phyloP scores from a whole-genome alignment of 2,329 filamentous ascomycete genomes.

The Nannizziopsis arthrosporioides region DNA sequence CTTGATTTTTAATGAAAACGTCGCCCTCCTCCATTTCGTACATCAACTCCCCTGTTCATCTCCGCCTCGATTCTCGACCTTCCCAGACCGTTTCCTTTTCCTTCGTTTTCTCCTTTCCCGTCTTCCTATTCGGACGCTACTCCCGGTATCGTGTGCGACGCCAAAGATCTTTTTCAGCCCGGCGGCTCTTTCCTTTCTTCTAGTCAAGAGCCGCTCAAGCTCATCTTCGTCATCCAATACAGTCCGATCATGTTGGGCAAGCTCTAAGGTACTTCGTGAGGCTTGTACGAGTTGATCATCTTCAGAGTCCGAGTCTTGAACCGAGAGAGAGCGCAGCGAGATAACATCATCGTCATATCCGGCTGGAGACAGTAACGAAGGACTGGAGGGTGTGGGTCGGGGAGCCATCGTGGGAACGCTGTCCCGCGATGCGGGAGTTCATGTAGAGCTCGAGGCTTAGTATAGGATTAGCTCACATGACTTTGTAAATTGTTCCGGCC shows the following conservation, averaged over 20 bases:
- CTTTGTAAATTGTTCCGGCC: no score
- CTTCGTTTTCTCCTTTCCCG: slow-evolving; percentile 42
- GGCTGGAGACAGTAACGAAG: slow-evolving; percentile 50
- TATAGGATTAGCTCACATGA: no score
- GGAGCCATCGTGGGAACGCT: slow-evolving; percentile 12
- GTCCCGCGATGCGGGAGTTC: not conserved
- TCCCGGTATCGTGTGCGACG: slow-evolving; percentile 27
- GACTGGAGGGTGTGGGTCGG: slow-evolving; percentile 18
- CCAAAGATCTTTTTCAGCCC: slow-evolving; percentile 33
- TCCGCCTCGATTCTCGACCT: slow-evolving; percentile 18
- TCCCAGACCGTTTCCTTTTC: slow-evolving; percentile 29
- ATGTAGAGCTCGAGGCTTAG: no score
- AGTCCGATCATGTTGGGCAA: slow-evolving; percentile 56
- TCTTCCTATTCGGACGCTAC: slow-evolving; percentile 41
- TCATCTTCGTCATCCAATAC: slow-evolving; percentile 66
- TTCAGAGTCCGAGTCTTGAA: slow-evolving; percentile 65
- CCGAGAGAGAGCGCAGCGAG: slow-evolving; percentile 49
- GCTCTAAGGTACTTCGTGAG: slow-evolving; percentile 56
- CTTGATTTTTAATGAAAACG: slow-evolving; percentile 40
- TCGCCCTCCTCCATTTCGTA: slow-evolving; percentile 78
- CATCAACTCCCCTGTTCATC: slow-evolving; percentile 53
- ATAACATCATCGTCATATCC: slow-evolving; percentile 58
- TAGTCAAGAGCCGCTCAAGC: slow-evolving; percentile 35
- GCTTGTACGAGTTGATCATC: slow-evolving; percentile 57
- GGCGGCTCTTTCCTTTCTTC: slow-evolving; percentile 23